Evolutionary conservation across 768 basidiomycete genomes (phyloP).

Genomic region (Coprinopsis strossmayeri): DNA sequence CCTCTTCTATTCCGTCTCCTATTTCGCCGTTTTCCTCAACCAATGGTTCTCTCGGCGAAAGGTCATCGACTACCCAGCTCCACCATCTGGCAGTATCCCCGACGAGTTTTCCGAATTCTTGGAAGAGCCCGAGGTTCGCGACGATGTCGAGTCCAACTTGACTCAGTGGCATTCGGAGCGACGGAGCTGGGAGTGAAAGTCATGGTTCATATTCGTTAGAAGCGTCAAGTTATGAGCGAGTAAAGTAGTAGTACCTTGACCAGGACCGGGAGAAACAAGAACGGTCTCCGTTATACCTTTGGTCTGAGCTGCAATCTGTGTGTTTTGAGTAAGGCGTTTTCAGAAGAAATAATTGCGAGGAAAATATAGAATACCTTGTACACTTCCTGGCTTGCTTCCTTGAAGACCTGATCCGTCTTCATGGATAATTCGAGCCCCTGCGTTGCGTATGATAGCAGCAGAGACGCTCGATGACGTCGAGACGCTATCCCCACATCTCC

Average conservation of each 20-base stretch:
- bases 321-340: too few relatives aligned
- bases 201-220: too few relatives aligned
- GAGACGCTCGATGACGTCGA: neutral
- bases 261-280: conserved; percentile 1
- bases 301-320: conserved; percentile 8
- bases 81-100: conserved; percentile 4
- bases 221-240: neutral
- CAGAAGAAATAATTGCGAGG: neutral
- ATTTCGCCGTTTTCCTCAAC: neutral
- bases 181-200: neutral
- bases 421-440: neutral
- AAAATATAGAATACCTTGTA: conserved; percentile 4
- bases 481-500: too few relatives aligned
- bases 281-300: neutral
- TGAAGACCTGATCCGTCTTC: conserved; percentile 2
- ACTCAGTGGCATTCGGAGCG: conserved; percentile 2
- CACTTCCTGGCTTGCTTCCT: conserved; percentile 3
- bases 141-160: conserved; percentile 8
- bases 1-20: neutral
- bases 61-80: conserved; percentile 4
- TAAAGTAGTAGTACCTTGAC: conserved; percentile 1
- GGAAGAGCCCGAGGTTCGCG: conserved; percentile 5
- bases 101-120: conserved; percentile 2
- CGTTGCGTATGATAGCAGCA: neutral
- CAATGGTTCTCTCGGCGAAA: neutral